These are phyloP conservation scores for Talaromyces sp. DNA, from an alignment of 2,329 filamentous ascomycete species.

Conservation along the genomic window DNA sequence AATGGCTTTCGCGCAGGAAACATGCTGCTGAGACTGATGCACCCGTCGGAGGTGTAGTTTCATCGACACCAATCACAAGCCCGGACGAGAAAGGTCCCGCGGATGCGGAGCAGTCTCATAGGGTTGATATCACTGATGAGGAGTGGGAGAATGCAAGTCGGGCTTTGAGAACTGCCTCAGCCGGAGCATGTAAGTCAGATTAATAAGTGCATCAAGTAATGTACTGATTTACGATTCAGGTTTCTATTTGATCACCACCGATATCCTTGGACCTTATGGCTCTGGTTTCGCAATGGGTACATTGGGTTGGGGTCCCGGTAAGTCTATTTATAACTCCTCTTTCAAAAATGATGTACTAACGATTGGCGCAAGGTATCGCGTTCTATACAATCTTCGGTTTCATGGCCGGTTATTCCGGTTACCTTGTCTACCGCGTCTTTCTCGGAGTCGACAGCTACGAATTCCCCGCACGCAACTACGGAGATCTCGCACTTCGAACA, in stretches of 20 bases:
- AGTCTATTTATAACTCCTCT: slow-evolving; percentile 22
- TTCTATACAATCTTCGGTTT: slow-evolving; percentile 49
- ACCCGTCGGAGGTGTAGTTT: neutral
- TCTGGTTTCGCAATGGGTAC: slow-evolving; percentile 33
- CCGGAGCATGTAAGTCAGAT: slow-evolving; percentile 41
- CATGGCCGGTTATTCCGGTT: slow-evolving; percentile 47
- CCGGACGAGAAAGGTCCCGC: neutral
- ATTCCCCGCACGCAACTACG: slow-evolving; percentile 50
- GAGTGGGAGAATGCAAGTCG: slow-evolving; percentile 52
- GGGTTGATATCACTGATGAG: slow-evolving; percentile 33
- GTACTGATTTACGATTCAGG: neutral
- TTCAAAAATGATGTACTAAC: neutral
- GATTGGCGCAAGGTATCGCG: slow-evolving; percentile 23
- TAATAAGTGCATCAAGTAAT: neutral
- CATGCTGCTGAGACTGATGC: neutral
- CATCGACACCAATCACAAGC: neutral
- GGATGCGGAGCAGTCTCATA: neutral
- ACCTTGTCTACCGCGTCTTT: slow-evolving; percentile 49
- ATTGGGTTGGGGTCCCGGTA: slow-evolving; percentile 47
- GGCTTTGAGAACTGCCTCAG: slow-evolving; percentile 47
- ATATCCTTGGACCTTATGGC: slow-evolving; percentile 48
- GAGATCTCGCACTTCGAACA: slow-evolving; percentile 51
- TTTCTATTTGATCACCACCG: slow-evolving; percentile 53
- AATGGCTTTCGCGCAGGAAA: slow-evolving; percentile 8
- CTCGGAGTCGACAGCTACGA: slow-evolving; percentile 50